phyloP scores from a whole-genome alignment of 192 early-diverging fungal genomes.

The Entophlyctis helioformis region DNA sequence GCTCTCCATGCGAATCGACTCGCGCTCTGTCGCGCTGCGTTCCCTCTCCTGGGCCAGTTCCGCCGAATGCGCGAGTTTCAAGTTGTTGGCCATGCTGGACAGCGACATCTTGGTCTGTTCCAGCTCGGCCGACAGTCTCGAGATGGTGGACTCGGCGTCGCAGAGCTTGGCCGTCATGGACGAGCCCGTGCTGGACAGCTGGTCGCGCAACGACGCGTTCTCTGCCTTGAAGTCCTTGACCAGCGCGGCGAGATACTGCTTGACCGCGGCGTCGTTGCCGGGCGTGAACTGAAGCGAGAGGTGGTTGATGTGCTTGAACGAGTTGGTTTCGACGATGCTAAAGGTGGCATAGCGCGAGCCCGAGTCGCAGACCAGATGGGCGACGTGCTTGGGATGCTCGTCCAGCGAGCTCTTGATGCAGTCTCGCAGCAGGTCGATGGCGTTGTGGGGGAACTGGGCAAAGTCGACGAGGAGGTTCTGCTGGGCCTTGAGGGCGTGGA shows the following conservation, averaged over 20 bases:
- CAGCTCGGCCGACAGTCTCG: slow-evolving; percentile 11
- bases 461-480: slow-evolving; percentile 44
- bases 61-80: slow-evolving; percentile 17
- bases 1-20: slow-evolving; percentile 2
- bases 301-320: slow-evolving; percentile 42
- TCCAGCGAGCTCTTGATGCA: slow-evolving; percentile 9
- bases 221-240: slow-evolving; percentile 31
- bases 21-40: slow-evolving; percentile 5
- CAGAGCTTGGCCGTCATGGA: slow-evolving; percentile 5
- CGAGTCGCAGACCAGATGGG: slow-evolving; percentile 13
- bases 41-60: slow-evolving; percentile 23
- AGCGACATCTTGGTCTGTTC: slow-evolving; percentile 14
- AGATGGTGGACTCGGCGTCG: slow-evolving; percentile 3
- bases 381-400: slow-evolving; percentile 28
- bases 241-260: slow-evolving; percentile 33
- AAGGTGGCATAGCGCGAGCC: slow-evolving; percentile 11
- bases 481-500: slow-evolving; percentile 25
- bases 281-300: slow-evolving; percentile 27
- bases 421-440: slow-evolving; percentile 32
- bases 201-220: slow-evolving; percentile 1
- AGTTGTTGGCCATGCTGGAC: slow-evolving; percentile 15
- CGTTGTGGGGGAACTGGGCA: slow-evolving; percentile 35
- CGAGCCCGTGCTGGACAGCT: slow-evolving; percentile 13
- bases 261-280: slow-evolving; percentile 33
- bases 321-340: slow-evolving; percentile 38